Conservation (phyloP, 1,284 basidiomycete species). For the Bondarzewia mesenterica region DNA sequence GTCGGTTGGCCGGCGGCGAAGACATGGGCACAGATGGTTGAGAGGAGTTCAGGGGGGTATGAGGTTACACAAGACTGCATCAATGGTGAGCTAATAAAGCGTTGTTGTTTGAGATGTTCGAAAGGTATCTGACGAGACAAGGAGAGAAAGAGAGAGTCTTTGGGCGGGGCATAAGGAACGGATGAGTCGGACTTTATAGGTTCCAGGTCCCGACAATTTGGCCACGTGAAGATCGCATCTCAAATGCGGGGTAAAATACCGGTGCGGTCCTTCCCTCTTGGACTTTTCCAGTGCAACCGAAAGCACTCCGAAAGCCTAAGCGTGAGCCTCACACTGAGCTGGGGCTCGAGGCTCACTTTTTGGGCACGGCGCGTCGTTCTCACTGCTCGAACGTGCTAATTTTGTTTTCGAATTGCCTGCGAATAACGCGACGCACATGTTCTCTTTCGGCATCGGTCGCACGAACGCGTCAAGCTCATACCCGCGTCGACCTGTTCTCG, state of each 20-base stretch:
- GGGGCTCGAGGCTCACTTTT: too few species aligned
- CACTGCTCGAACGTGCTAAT: background rate
- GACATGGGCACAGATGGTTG: constrained; percentile 58
- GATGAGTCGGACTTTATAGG: background rate
- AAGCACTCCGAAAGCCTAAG: too few species aligned
- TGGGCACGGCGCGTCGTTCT: too few species aligned
- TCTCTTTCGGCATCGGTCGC: too few species aligned
- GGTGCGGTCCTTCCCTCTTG: background rate
- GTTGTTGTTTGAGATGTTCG: background rate
- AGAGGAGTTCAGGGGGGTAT: constrained; percentile 58
- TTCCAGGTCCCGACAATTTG: background rate
- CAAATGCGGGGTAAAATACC: background rate
- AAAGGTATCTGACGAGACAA: background rate
- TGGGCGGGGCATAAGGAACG: too few species aligned
- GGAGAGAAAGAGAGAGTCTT: background rate
- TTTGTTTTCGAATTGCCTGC: background rate
- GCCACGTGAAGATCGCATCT: background rate
- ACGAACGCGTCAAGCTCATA: background rate
- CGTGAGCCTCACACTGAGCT: too few species aligned
- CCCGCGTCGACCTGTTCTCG: too few species aligned
- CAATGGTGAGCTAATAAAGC: background rate
- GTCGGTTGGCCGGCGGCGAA: constrained; percentile 55
- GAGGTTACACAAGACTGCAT: constrained; percentile 12
- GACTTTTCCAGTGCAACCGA: too few species aligned
- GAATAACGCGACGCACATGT: background rate